Evolutionary conservation across 2,329 filamentous ascomycete genomes (phyloP), one percentile per base, ranked within the genome.

Genomic region (Nothomitra cinnamomea): DNA sequence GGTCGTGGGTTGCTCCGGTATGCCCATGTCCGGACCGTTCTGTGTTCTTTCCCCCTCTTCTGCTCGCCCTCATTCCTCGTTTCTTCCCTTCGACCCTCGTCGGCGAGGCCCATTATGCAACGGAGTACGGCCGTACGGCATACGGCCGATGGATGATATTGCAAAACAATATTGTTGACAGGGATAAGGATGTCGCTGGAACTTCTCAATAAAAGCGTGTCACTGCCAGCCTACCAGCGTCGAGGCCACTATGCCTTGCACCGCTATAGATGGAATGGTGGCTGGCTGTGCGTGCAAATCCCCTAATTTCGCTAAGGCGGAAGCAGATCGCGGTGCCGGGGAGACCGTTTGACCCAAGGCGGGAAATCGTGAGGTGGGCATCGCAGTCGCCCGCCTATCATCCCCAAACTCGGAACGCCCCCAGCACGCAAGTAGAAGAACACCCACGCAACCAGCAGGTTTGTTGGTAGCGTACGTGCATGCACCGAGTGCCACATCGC

Each of bases 291-390:
- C 28, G 28, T 32, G 28, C 28, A 32, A 28, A 35, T 19, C 17
- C n/a, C 24, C 45, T 28, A 49, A 49, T 49, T 32, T 49, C 45
- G 45, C 45, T 49, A 35, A 49, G 45, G 25, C 45, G 45, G 45
- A 49, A 49, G 45, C 45, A 49, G 45, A 49, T 49, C 45, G 45
- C 45, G 45, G 45, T 49, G 45, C 45, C 45, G 45, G 45, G 45
- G 45, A 49, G 45, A 35, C 24, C 45, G 24, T 32, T 49, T 35
- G 25, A 24, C 19, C 45, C 45, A 49, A 49, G 45, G 28, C 43
- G 21, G 22, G 43, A 25, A 28, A 19, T 19, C 21, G 43, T 19
- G 15, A 24, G 19, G 42, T 21, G 42, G 43, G 43, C 28, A 8
- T 32, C 10, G 28, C 28, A 10, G 28, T 10, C 28, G 28, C 10